These are phyloP conservation scores for Salix dunnii DNA, from an alignment of 345 rosid species.

Conservation along the genomic window DNA sequence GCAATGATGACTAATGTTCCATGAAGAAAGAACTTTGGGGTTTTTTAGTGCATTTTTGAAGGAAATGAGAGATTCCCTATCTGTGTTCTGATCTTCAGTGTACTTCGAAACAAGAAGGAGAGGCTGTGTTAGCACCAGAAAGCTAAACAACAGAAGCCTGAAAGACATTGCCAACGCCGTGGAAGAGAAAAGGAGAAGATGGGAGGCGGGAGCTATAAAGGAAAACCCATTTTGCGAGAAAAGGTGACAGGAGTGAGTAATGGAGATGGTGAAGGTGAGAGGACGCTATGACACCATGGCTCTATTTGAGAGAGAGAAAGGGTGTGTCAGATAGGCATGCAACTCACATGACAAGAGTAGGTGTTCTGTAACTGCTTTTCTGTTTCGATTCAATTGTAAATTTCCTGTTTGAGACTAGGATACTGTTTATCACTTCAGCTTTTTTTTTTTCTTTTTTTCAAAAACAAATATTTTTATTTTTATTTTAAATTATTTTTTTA, in stretches of 20 bases:
- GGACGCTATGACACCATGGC: slow-evolving; percentile 38
- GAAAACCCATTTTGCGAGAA: slow-evolving; percentile 4
- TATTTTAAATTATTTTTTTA: too few relatives aligned
- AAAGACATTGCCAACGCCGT: slow-evolving; percentile 23
- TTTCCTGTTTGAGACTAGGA: background rate
- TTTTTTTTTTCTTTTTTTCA: too few relatives aligned
- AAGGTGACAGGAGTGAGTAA: background rate
- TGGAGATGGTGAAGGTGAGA: background rate
- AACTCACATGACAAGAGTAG: slow-evolving; percentile 46
- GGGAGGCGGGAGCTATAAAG: background rate
- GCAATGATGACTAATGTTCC: slow-evolving; percentile 54
- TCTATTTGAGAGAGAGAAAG: background rate
- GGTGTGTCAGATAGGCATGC: slow-evolving; percentile 33
- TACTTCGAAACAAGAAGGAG: slow-evolving; percentile 14
- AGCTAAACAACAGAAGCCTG: slow-evolving; percentile 14
- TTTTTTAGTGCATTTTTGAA: slow-evolving; percentile 47
- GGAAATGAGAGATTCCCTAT: slow-evolving; percentile 39
- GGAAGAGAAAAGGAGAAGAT: background rate
- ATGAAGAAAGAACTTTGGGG: slow-evolving; percentile 47
- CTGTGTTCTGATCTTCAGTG: slow-evolving; percentile 27
- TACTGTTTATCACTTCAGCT: too few relatives aligned
- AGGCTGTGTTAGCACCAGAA: slow-evolving; percentile 13
- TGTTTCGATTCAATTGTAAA: background rate
- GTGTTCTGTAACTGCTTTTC: slow-evolving; percentile 33
- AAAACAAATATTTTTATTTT: too few relatives aligned